A percentile compares a stretch with the other conserved stretches of the same genome.
phyloP scores from a whole-genome alignment of 2,329 filamentous ascomycete genomes.

The Fusarium nodosum region DNA sequence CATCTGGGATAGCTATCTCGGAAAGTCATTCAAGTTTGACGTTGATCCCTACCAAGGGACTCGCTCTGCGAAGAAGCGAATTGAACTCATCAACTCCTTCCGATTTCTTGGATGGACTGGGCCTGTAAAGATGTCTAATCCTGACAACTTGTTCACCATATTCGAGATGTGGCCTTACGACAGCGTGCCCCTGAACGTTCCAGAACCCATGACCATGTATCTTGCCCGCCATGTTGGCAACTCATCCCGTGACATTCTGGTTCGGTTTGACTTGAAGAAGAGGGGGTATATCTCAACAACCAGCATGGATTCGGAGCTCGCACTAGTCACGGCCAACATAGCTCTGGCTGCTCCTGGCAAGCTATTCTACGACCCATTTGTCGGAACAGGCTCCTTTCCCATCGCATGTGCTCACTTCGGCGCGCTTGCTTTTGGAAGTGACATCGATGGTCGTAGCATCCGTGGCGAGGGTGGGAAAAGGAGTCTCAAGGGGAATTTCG shows the following conservation, averaged over 20 bases:
- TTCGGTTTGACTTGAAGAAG: conserved; percentile 91
- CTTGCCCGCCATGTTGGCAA: conserved; percentile 79
- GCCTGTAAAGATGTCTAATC: conserved; percentile 79
- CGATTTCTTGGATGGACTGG: conserved; percentile 82
- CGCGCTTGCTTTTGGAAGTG: conserved; percentile 84
- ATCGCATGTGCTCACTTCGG: conserved; percentile 93
- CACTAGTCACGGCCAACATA: conserved; percentile 92
- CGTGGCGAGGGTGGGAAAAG: conserved; percentile 74
- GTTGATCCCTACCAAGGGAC: conserved; percentile 87
- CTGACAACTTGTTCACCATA: conserved; percentile 81
- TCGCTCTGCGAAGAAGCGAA: conserved; percentile 72
- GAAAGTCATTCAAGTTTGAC: conserved; percentile 82
- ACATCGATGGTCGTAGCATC: conserved; percentile 93
- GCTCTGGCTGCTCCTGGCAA: conserved; percentile 85
- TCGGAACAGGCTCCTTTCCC: conserved; percentile 93
- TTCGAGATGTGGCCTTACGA: conserved; percentile 83
- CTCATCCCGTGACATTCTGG: conserved; percentile 75
- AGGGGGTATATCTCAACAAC: conserved; percentile 94
- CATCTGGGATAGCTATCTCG: conserved; percentile 76
- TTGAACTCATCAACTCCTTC: conserved; percentile 86
- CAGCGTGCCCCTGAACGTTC: conserved; percentile 61
- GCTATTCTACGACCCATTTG: conserved; percentile 94
- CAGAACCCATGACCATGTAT: conserved; percentile 71
- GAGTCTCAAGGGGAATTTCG: conserved; percentile 77
- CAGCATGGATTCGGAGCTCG: conserved; percentile 95